Evolutionary conservation across 495 filamentous ascomycete genomes (phyloP).

Genomic region (Podospora appendiculata): DNA sequence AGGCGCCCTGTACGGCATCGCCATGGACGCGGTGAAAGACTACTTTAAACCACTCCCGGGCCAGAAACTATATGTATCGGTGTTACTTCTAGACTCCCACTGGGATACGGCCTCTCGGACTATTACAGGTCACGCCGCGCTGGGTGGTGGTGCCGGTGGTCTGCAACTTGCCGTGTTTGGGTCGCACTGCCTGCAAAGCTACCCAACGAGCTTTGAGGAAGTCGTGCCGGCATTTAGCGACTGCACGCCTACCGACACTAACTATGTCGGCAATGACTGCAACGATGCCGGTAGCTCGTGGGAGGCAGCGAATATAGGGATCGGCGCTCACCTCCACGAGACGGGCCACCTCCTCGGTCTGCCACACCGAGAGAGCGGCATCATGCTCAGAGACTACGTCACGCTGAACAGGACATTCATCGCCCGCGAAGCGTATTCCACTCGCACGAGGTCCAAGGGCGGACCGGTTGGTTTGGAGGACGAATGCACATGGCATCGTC

Average conservation of each 20-base stretch:
- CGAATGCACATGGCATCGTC: conserved; percentile 81
- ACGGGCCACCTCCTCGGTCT: conserved; percentile 81
- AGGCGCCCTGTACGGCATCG: conserved; percentile 66
- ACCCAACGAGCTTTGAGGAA: conserved; percentile 76
- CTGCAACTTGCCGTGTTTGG: conserved; percentile 84
- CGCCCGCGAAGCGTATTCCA: conserved; percentile 70
- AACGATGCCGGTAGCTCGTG: conserved; percentile 80
- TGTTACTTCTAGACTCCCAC: conserved; percentile 74
- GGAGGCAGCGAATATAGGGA: conserved; percentile 86
- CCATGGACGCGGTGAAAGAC: conserved; percentile 62
- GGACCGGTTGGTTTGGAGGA: conserved; percentile 64
- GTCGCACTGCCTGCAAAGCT: conserved; percentile 81
- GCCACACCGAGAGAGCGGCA: conserved; percentile 76
- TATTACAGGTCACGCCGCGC: conserved; percentile 73
- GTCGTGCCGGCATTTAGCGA: conserved; percentile 79
- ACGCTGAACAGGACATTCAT: conserved; percentile 76
- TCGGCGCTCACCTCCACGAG: conserved; percentile 87
- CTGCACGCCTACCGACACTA: conserved; percentile 79
- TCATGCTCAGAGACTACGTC: conserved; percentile 85
- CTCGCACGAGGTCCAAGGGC: conserved; percentile 73
- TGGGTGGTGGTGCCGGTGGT: conserved; percentile 57
- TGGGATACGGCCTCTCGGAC: conserved; percentile 68
- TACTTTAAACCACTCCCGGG: conserved; percentile 67
- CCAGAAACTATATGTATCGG: conserved; percentile 80
- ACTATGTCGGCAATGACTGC: conserved; percentile 73